Base-by-base conservation (phyloP, 805 yeast species). In the Saccharomycopsis fermentans region DNA sequence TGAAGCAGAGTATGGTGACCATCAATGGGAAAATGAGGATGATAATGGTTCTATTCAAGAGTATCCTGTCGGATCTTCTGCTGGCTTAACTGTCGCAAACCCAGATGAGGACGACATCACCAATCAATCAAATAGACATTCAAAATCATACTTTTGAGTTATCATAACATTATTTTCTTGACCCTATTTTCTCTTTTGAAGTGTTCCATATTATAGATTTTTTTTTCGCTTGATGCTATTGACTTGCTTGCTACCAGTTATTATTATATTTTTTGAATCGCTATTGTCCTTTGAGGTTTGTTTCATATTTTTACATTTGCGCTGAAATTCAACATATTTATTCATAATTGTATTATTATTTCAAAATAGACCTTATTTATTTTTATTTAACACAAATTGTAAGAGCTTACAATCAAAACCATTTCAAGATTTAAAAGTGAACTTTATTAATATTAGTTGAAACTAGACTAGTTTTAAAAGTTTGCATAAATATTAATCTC, bases 31-130 rank as follows among this genome's bases (percentile, higher is more conserved):
- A 21, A 6, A 21, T 21, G 61, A 47, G n/a, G 27, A 57, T 11
- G 63, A 60, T 34, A 61, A 60, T 40, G 63, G 63, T 14, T 58
- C 61, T 34, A 52, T 60, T 14, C 59, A 56, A 34, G 60, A 58
- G 9, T 58, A 60, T 50, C 24, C 12, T 14, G 58, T 35, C 16
- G 59, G 52, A 24, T 16, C 48, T 1, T 6, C 54, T 11, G 56
- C 56, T 37, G 63, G 63, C 11, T 58, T 60, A 29, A 58, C 58
- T 5, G 56, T 60, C 27, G 63, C 63, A 12, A 60, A 60, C 37
- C 63, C 63, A 8, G 63, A 60, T 32, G 36, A 58, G n/a, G 60
- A 58, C 19, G 37, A 55, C 52, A 58, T 54, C 12, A 21, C 36
- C 9, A 51, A 27, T 17, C 35, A 35, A n/a, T 16, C 35, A 26